These are phyloP conservation scores for Telopea speciosissima DNA, from an alignment of 177 flowering plant genomes.

Conservation along the genomic window DNA sequence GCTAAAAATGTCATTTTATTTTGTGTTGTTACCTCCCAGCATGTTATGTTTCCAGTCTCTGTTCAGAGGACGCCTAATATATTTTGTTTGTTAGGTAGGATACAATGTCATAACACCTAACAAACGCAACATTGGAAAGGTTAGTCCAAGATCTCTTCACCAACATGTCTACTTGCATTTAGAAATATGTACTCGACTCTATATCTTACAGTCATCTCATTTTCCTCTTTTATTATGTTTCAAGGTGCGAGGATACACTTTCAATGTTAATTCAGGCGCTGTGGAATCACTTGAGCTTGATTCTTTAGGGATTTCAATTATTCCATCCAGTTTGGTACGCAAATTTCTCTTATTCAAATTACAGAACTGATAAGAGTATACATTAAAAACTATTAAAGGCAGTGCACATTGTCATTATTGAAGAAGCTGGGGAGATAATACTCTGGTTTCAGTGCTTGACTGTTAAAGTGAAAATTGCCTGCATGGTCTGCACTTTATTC, in stretches of 20 bases:
- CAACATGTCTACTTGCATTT: neutral
- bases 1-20: too few relatives aligned
- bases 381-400: neutral
- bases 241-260: constrained; percentile 49
- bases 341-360: neutral
- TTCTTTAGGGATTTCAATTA: constrained; percentile 76
- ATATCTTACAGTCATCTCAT: neutral
- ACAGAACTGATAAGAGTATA: neutral
- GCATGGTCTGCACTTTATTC: neutral
- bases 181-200: neutral
- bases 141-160: constrained; percentile 14
- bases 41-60: neutral
- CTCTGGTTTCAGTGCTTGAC: neutral
- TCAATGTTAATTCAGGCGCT: constrained; percentile 64
- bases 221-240: neutral
- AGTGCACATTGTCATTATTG: neutral
- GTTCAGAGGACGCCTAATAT: constrained; percentile 10
- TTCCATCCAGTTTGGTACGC: constrained; percentile 83
- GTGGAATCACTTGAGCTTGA: constrained; percentile 79
- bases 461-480: neutral
- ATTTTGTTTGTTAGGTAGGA: constrained; percentile 54
- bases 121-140: constrained; percentile 62
- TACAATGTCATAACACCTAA: constrained; percentile 66
- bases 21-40: neutral
- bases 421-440: neutral